Evolutionary conservation across 768 basidiomycete species (phyloP).

Genomic region (Macrolepiota fuliginosa): DNA sequence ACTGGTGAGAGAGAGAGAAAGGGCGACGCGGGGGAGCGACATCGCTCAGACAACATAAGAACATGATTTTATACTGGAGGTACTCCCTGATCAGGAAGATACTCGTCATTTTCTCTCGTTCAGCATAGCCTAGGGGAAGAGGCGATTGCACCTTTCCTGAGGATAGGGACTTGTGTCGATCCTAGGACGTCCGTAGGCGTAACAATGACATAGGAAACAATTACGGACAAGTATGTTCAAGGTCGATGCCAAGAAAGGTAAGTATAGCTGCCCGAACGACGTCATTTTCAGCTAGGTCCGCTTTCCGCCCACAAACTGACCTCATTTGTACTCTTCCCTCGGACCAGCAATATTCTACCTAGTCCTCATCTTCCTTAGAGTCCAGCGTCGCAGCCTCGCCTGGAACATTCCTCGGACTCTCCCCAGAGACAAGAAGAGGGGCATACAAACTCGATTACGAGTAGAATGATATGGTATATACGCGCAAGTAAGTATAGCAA

Average conservation of each 20-base stretch:
- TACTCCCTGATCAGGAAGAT: neutral
- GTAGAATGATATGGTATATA: slow-evolving; percentile 5
- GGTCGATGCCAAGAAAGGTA: neutral
- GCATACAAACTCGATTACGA: neutral
- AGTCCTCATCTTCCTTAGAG: neutral
- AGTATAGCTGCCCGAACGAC: neutral
- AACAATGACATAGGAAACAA: neutral
- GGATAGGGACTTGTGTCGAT: neutral
- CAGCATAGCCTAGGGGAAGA: neutral
- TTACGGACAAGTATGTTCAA: neutral
- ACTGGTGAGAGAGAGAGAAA: neutral
- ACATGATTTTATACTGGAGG: neutral
- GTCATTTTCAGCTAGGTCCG: slow-evolving; percentile 5
- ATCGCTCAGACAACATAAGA: neutral
- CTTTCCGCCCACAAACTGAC: neutral
- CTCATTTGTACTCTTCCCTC: slow-evolving; percentile 1
- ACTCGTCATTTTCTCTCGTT: neutral
- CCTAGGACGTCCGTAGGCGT: slow-evolving; percentile 9
- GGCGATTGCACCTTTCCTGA: neutral
- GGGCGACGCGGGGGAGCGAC: no score
- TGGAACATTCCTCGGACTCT: neutral
- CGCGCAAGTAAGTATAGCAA: neutral
- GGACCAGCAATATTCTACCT: neutral
- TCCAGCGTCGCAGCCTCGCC: neutral
- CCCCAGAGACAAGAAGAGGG: neutral